Base-by-base conservation (phyloP, 805 yeast species). In the Teunomyces kruisii region DNA sequence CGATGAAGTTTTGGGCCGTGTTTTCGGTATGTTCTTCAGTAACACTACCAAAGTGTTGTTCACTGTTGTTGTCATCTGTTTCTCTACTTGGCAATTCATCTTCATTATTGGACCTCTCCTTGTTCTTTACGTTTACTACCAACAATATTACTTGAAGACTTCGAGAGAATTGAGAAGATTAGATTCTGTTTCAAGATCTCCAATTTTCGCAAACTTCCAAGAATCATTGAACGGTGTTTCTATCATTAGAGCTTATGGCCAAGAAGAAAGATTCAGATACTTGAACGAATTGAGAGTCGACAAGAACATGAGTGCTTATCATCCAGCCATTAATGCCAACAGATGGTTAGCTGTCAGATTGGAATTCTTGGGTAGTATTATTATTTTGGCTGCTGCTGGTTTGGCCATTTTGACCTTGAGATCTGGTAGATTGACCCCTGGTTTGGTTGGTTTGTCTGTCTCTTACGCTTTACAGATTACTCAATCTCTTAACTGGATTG, bases 261-360 rank as follows among this genome's bases (percentile, higher is more conserved):
- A 87, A 59, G 74, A 76, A 43, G 65, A 70, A 1, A 74, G 94
- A 62, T 87, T 87, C 59, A 69, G 67, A 36, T 80, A 72, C 54
- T 74, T 86, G 62, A 86, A 86, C 61, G 79, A 80, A 58, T 69
- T 78, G 32, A 80, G 87, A 60, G 78, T 91, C 56, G 98, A 94
- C 61, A 79, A 79, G 57, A 92, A 94, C 63, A 81, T 92, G 86
- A 78, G 86, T 56, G 98, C 98, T 0, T 89, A 80, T 59, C 95
- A 89, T 74, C 97, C 97, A 24, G 79, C 96, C 9, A 82, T 90
- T 46, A 86, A 88, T 62, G 91, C 97, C 9, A 94, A 95, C 65
- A 82, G 99, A 70, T 94, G 99, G 99, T 78, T 94, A 49, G 97
- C 98, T 8, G 96, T 89, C 9, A 79, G 99, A 59, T 76, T 94